These are phyloP conservation scores for Aurantiochytrium sp. DNA, from an alignment of 108 stramenopile genomes.

Conservation along the genomic window DNA sequence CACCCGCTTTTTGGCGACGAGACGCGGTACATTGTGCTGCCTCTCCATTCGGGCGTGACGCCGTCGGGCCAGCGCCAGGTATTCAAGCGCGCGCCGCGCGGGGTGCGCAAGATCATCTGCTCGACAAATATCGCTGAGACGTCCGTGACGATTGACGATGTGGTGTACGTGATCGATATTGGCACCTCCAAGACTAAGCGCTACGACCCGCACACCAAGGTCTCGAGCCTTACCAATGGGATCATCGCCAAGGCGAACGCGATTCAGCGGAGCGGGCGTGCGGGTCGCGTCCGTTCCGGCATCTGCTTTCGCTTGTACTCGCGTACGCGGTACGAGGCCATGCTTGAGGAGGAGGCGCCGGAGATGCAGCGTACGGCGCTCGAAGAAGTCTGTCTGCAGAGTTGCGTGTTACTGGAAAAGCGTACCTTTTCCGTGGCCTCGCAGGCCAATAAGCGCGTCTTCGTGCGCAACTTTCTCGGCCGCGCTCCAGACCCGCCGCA, in stretches of 20 bases:
- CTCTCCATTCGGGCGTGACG: slow-evolving; percentile 53
- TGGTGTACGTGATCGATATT: slow-evolving; percentile 36
- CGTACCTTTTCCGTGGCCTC: background rate
- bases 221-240: slow-evolving; percentile 64
- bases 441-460: background rate
- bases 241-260: slow-evolving; percentile 84
- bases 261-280: slow-evolving; percentile 83
- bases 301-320: slow-evolving; percentile 79
- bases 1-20: background rate
- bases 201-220: slow-evolving; percentile 60
- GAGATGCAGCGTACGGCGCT: slow-evolving; percentile 85
- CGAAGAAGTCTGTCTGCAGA: slow-evolving; percentile 71
- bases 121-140: slow-evolving; percentile 90
- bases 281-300: slow-evolving; percentile 85
- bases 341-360: slow-evolving; percentile 65
- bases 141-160: slow-evolving; percentile 88
- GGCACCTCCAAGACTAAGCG: slow-evolving; percentile 49
- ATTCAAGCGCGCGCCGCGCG: slow-evolving; percentile 39
- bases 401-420: slow-evolving; percentile 53
- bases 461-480: slow-evolving; percentile 69
- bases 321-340: slow-evolving; percentile 52
- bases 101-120: slow-evolving; percentile 71
- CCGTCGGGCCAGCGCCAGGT: slow-evolving; percentile 42
- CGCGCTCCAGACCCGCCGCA: slow-evolving; percentile 88
- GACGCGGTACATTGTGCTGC: slow-evolving; percentile 32